These are phyloP conservation scores for Coelastrella sp. DNA, from an alignment of 139 green algal genomes.

Conservation along the genomic window DNA sequence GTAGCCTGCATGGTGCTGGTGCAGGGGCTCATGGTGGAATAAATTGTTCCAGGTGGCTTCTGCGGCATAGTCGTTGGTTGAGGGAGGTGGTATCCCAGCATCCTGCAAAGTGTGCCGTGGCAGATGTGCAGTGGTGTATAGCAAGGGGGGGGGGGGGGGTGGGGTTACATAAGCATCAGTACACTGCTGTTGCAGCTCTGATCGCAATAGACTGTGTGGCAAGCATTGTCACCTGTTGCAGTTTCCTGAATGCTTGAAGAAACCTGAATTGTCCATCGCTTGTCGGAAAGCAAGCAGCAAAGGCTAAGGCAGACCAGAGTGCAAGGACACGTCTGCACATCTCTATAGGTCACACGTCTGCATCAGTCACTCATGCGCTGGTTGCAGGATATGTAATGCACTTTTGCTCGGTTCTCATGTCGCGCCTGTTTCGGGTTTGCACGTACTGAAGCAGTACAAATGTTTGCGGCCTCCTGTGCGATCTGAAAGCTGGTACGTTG, in stretches of 20 bases:
- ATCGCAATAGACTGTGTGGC: too few relatives aligned
- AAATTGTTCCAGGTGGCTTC: conserved; percentile 20
- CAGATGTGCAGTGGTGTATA: not conserved
- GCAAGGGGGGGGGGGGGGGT: too few relatives aligned
- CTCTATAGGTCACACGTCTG: not conserved
- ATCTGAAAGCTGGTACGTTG: too few relatives aligned
- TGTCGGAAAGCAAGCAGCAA: not conserved
- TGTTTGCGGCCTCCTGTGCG: too few relatives aligned
- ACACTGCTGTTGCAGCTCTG: too few relatives aligned
- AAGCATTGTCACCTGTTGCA: conserved; percentile 34
- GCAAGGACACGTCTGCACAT: not conserved
- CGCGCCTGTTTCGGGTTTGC: too few relatives aligned
- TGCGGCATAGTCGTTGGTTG: not conserved
- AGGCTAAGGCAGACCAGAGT: not conserved
- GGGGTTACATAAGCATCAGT: too few relatives aligned
- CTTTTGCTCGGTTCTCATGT: too few relatives aligned
- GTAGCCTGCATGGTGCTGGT: conserved; percentile 30
- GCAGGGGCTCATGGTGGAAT: conserved; percentile 33
- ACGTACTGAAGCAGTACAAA: too few relatives aligned
- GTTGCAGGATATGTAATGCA: too few relatives aligned
- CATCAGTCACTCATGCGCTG: too few relatives aligned
- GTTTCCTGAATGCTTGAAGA: not conserved
- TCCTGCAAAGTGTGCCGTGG: not conserved
- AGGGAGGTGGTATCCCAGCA: not conserved
- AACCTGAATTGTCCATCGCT: not conserved